Evolutionary conservation across 176 grass and related monocot species (phyloP).

Genomic region (Saccharum spontaneum): DNA sequence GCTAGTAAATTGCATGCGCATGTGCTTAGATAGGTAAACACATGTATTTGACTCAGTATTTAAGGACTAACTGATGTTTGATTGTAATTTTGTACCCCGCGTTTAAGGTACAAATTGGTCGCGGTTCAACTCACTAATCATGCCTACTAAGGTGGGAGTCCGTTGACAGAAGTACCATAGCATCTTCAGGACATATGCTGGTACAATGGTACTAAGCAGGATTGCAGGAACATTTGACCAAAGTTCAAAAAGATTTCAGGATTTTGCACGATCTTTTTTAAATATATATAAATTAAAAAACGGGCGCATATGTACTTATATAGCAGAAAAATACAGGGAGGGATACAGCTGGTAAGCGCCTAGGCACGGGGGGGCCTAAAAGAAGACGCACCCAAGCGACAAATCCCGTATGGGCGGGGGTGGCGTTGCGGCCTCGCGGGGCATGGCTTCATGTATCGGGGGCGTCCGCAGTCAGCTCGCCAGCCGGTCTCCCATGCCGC

Average conservation of each 20-base stretch:
- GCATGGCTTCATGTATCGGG: slow-evolving; percentile 27
- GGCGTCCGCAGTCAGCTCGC: background rate
- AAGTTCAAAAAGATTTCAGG: background rate
- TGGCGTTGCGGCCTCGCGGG: background rate
- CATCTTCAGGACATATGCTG: background rate
- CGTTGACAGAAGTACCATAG: background rate
- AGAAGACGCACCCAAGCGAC: slow-evolving; percentile 48
- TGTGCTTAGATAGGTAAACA: slow-evolving; percentile 16
- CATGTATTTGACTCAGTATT: slow-evolving; percentile 4
- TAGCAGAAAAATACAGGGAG: background rate
- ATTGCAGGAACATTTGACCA: background rate
- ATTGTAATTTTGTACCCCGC: background rate
- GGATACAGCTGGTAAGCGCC: slow-evolving; percentile 7
- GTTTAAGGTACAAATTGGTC: background rate
- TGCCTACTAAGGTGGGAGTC: background rate
- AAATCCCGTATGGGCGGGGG: slow-evolving; percentile 42
- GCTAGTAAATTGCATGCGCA: slow-evolving; percentile 26
- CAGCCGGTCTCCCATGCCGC: background rate
- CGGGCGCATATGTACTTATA: background rate
- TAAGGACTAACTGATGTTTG: slow-evolving; percentile 10
- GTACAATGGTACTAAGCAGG: background rate
- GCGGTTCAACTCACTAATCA: background rate
- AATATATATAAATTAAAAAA: background rate
- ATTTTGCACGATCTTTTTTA: background rate
- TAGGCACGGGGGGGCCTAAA: background rate